Conservation (phyloP, 1,139 yeast genomes). For the Kurtzmaniella quercitrusa region DNA sequence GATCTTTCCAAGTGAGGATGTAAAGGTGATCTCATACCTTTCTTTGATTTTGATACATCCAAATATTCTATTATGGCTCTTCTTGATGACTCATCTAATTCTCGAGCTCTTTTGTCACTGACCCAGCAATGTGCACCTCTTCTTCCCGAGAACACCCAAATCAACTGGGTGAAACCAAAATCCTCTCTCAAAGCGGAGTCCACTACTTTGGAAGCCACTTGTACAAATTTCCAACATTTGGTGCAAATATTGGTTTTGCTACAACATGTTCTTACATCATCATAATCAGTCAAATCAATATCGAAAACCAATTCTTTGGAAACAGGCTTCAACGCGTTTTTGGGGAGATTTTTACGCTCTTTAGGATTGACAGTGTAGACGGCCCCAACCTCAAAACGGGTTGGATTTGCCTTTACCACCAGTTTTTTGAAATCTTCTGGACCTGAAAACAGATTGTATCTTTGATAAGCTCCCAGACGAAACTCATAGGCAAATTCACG, state of each 20-base stretch:
- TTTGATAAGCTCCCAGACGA: slow-evolving; percentile 79
- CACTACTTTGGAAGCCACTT: slow-evolving; percentile 77
- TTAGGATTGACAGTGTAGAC: slow-evolving; percentile 83
- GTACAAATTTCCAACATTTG: slow-evolving; percentile 92
- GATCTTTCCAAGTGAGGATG: slow-evolving; percentile 88
- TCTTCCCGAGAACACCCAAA: slow-evolving; percentile 98
- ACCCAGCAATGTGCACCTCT: slow-evolving; percentile 99
- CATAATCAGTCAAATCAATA: slow-evolving; percentile 97
- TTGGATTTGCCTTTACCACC: slow-evolving; percentile 72
- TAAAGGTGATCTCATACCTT: slow-evolving; percentile 61
- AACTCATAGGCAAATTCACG: slow-evolving; percentile 94
- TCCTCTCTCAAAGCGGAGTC: slow-evolving; percentile 74
- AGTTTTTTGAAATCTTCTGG: slow-evolving; percentile 73
- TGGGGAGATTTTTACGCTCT: slow-evolving; percentile 76
- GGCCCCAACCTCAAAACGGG: slow-evolving; percentile 95
- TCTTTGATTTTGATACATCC: slow-evolving; percentile 55
- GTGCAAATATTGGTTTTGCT: slow-evolving; percentile 77
- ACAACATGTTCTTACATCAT: slow-evolving; percentile 91
- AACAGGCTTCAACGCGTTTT: slow-evolving; percentile 73
- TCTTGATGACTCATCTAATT: slow-evolving; percentile 67
- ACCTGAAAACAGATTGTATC: slow-evolving; percentile 73
- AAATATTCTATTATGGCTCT: slow-evolving; percentile 79
- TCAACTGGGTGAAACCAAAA: slow-evolving; percentile 80
- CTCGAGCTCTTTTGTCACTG: slow-evolving; percentile 79
- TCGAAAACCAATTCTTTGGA: slow-evolving; percentile 90